Evolutionary conservation across 768 basidiomycete genomes (phyloP).

Genomic region (Pseudohyphozyma bogoriensis): DNA sequence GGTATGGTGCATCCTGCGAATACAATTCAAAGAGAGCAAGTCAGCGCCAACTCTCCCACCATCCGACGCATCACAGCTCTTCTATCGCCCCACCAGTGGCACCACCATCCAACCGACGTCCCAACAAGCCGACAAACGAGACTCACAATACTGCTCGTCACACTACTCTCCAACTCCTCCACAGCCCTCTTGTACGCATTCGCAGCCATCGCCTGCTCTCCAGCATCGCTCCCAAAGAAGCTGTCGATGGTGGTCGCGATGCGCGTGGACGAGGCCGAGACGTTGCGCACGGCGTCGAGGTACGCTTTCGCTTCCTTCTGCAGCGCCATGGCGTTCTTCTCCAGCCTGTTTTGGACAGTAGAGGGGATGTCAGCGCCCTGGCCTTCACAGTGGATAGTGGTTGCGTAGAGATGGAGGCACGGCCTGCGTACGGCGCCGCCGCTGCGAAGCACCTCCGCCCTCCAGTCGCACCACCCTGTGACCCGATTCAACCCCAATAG

Average conservation of each 20-base stretch:
- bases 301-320: conserved; percentile 95
- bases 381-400: not conserved
- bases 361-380: not conserved
- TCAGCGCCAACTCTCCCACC: not conserved
- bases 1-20: conserved; percentile 75
- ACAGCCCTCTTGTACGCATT: conserved; percentile 93
- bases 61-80: not conserved
- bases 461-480: too few relatives aligned
- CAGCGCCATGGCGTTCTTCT: conserved; percentile 86
- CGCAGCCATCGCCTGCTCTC: conserved; percentile 85
- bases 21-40: not conserved
- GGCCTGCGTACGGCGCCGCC: too few relatives aligned
- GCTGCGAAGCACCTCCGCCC: too few relatives aligned
- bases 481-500: too few relatives aligned
- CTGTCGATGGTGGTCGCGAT: conserved; percentile 57
- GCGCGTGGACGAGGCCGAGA: conserved; percentile 33
- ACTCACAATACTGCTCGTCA: conserved; percentile 73
- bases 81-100: not conserved
- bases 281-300: conserved; percentile 86
- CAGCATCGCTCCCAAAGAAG: conserved; percentile 65
- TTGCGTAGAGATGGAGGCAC: too few relatives aligned
- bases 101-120: not conserved
- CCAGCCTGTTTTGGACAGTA: conserved; percentile 51
- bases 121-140: not conserved
- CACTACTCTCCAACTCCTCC: conserved; percentile 78